Base-by-base conservation (phyloP, 352 stramenopile species). In the Phytophthora brassicae region DNA sequence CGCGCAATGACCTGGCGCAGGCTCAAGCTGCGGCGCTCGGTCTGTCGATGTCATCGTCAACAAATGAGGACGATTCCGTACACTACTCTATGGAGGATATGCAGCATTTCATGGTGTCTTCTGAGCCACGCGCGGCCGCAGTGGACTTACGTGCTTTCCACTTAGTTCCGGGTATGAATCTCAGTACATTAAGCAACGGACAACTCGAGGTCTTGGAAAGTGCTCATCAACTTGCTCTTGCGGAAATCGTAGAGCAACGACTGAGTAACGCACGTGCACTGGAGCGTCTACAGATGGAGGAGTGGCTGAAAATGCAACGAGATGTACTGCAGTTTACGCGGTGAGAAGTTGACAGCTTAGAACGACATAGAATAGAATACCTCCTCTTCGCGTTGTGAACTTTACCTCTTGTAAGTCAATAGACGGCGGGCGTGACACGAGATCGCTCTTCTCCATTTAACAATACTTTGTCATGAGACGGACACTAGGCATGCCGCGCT, bases 191-290 rank as follows among this genome's bases (percentile, higher is more conserved):
- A 33, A 94, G 86, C 70, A 89, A 88, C 46, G 80, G 79, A 1
- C 86, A 94, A 45, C 72, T 94, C 3, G 81, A 94, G 36, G 74
- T 90, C 12, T 60, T 94, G 2, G 81, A 90, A 71, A 72, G 73
- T 5, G 56, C 77, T 6, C 86, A 94, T 58, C 70, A 86, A 12
- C 46, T 56, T 12, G 81, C 77, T n/a, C 64, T 89, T n/a, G 54
- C 66, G 13, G 56, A 88, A 44, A 87, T 92, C 53, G 72, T 82
- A 16, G 75, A 85, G 44, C 73, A 79, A n/a, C 79, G 79, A 17
- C 58, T 94, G 0, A 60, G 68, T 7, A 84, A 84, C 53, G 82
- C 80, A 0, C 82, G 85, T 4, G 60, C 60, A 0, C 66, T 89
- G 9, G 85, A 92, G 39, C 85, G 85, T 1, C 55, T 88, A 29